These are phyloP conservation scores for Sporothrix mexicana DNA, from an alignment of 2,329 filamentous ascomycete genomes.

Conservation along the genomic window DNA sequence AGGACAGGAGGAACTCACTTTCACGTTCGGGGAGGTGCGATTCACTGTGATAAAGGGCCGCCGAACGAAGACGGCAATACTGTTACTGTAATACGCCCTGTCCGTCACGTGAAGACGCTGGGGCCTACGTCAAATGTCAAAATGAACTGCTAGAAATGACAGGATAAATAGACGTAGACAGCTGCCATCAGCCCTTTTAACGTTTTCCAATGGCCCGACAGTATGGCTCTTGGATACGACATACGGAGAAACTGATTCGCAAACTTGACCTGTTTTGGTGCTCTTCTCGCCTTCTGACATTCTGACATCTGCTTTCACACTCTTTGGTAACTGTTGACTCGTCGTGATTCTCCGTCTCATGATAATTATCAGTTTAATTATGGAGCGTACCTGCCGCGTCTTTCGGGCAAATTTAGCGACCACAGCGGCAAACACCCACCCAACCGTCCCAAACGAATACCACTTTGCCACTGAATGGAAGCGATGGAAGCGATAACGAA, in stretches of 20 bases:
- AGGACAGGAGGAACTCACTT: conserved; percentile 6
- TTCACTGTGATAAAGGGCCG: background rate
- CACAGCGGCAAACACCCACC: too few relatives aligned
- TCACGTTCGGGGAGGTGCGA: background rate
- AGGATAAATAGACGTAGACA: background rate
- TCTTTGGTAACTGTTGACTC: background rate
- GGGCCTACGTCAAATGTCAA: background rate
- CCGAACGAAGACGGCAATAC: too few relatives aligned
- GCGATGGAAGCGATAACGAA: background rate
- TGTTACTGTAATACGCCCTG: too few relatives aligned
- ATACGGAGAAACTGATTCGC: background rate
- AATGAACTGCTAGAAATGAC: background rate
- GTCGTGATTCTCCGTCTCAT: background rate
- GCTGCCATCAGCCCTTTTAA: background rate
- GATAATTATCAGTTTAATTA: background rate
- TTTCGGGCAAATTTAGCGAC: background rate
- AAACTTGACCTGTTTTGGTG: conserved; percentile 14
- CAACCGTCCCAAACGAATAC: too few relatives aligned
- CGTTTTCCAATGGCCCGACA: background rate
- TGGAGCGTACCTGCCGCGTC: background rate
- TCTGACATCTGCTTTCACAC: background rate
- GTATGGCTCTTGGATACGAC: background rate
- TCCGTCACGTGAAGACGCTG: background rate
- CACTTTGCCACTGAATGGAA: background rate
- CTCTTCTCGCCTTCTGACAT: background rate